Conservation (phyloP, 2,329 filamentous ascomycete genomes). For the Fusarium guadeloupense region DNA sequence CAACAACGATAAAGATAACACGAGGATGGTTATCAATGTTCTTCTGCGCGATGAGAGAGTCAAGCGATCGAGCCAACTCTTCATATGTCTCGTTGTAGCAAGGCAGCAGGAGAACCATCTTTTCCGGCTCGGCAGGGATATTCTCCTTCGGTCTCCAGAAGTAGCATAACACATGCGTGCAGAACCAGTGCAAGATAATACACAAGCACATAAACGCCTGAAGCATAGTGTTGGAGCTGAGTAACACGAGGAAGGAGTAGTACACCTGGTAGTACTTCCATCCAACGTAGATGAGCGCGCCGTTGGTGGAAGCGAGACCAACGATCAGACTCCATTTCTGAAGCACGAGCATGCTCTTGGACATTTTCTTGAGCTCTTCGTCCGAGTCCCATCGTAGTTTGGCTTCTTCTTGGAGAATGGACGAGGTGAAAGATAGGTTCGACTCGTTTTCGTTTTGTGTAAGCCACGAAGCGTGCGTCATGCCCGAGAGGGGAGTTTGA, state of each 20-base stretch:
- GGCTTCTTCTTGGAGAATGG: slow-evolving; percentile 51
- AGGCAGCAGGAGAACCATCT: slow-evolving; percentile 56
- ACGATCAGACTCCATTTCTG: slow-evolving; percentile 53
- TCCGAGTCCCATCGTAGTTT: slow-evolving; percentile 53
- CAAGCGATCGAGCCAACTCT: slow-evolving; percentile 55
- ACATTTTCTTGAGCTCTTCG: slow-evolving; percentile 51
- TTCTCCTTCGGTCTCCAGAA: slow-evolving; percentile 46
- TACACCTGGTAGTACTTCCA: slow-evolving; percentile 52
- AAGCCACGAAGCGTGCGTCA: slow-evolving; percentile 46
- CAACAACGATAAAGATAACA: slow-evolving; percentile 59
- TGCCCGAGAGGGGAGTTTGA: slow-evolving; percentile 46
- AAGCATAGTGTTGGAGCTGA: slow-evolving; percentile 57
- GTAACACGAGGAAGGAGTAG: slow-evolving; percentile 55
- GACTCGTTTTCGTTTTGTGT: slow-evolving; percentile 47
- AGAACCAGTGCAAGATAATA: slow-evolving; percentile 47
- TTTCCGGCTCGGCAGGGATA: slow-evolving; percentile 52
- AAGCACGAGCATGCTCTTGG: slow-evolving; percentile 49
- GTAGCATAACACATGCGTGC: slow-evolving; percentile 45
- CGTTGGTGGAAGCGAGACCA: slow-evolving; percentile 49
- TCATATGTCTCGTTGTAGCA: slow-evolving; percentile 60
- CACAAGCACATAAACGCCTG: slow-evolving; percentile 55
- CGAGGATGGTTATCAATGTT: slow-evolving; percentile 53
- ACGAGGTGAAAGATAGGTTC: slow-evolving; percentile 49
- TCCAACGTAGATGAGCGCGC: slow-evolving; percentile 49
- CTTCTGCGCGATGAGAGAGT: slow-evolving; percentile 57